Conservation (phyloP, 2,329 filamentous ascomycete genomes). For the Fusarium sororula region DNA sequence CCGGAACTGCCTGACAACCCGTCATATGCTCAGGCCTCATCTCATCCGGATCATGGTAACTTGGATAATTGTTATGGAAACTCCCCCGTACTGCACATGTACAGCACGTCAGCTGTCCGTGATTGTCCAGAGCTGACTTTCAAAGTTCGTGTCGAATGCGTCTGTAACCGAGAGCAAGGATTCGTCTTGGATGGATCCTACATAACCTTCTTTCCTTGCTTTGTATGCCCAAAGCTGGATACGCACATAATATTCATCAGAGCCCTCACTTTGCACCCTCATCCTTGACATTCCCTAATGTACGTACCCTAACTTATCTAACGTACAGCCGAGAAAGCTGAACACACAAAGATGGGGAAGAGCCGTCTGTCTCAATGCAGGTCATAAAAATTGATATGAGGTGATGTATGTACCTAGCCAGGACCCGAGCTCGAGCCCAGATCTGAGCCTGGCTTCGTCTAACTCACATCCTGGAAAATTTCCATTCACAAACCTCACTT, state of each 20-base stretch:
- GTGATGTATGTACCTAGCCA: not conserved
- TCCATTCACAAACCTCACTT: constrained; percentile 13
- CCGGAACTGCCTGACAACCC: constrained; percentile 10
- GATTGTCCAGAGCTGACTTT: constrained; percentile 18
- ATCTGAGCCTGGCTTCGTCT: constrained; percentile 19
- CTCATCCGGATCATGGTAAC: not conserved
- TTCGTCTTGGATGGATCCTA: not conserved
- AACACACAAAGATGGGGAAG: constrained; percentile 13
- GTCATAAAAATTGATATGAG: constrained; percentile 20
- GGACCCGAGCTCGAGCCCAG: constrained; percentile 30
- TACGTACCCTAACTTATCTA: not conserved
- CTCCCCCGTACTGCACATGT: not conserved
- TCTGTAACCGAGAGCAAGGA: constrained; percentile 18
- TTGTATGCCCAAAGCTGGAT: not conserved
- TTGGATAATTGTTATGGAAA: constrained; percentile 6
- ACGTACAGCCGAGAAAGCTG: not conserved
- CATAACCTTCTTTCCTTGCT: constrained; percentile 19
- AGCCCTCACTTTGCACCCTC: not conserved
- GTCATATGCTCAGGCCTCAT: constrained; percentile 20
- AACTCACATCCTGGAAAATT: constrained; percentile 15
- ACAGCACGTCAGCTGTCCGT: constrained; percentile 11
- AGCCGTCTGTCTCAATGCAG: not conserved
- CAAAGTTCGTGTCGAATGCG: not conserved
- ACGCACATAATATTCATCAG: constrained; percentile 1
- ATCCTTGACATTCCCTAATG: not conserved